These are phyloP conservation scores for Zelonia costaricensis DNA, from an alignment of 208 protist species.

Conservation along the genomic window DNA sequence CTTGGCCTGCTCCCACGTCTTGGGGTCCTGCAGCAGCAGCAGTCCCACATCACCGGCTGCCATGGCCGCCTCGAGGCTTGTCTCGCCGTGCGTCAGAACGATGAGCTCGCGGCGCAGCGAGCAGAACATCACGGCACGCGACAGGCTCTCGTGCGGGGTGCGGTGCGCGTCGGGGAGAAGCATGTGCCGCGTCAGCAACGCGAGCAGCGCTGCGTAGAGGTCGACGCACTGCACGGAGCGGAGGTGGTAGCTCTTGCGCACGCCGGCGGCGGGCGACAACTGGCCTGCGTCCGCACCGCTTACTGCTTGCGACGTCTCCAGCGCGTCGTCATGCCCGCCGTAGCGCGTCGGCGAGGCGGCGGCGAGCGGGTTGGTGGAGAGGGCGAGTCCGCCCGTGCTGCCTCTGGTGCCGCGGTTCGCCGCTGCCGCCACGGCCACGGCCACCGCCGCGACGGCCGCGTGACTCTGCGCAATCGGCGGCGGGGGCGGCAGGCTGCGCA, in stretches of 20 bases:
- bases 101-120: conserved; percentile 41
- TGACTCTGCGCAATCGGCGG: conserved; percentile 12
- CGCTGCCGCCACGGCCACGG: neutral
- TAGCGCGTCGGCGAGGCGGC: neutral
- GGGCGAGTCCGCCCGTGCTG: too few relatives aligned
- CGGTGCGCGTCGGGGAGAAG: conserved; percentile 35
- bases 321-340: neutral
- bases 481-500: conserved; percentile 7
- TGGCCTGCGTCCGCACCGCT: neutral
- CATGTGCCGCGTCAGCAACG: conserved; percentile 41
- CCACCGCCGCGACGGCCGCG: conserved; percentile 6
- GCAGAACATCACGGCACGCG: conserved; percentile 40
- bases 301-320: neutral
- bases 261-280: neutral
- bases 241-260: conserved; percentile 24
- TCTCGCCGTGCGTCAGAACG: conserved; percentile 38
- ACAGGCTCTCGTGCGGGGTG: conserved; percentile 38
- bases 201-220: conserved; percentile 40
- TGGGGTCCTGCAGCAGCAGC: conserved; percentile 29
- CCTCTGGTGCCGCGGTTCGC: neutral
- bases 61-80: conserved; percentile 42
- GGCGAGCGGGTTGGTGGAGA: conserved; percentile 11
- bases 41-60: conserved; percentile 39
- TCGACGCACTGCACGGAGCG: conserved; percentile 45
- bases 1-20: conserved; percentile 36